Conservation (phyloP, 2,329 filamentous ascomycete species). For the Trichoderma hamatum region DNA sequence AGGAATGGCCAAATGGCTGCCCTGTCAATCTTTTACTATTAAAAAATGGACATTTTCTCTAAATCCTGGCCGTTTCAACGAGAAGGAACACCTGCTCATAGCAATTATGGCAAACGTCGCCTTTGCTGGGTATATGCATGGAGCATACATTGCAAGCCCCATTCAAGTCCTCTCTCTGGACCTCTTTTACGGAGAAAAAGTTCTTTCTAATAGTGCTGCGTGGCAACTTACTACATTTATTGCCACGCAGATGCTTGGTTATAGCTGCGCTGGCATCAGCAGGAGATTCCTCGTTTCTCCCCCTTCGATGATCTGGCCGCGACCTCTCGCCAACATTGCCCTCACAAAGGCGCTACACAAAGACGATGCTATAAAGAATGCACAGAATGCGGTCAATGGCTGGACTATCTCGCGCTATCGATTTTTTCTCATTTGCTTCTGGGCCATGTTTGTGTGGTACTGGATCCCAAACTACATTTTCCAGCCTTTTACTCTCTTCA, state of each 20-base stretch:
- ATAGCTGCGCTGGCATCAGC: slow-evolving; percentile 52
- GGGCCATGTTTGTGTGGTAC: slow-evolving; percentile 54
- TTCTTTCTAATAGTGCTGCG: slow-evolving; percentile 39
- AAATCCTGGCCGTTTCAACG: slow-evolving; percentile 55
- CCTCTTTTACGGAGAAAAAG: slow-evolving; percentile 49
- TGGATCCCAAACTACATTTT: slow-evolving; percentile 57
- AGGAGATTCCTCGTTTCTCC: slow-evolving; percentile 54
- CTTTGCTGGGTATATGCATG: slow-evolving; percentile 47
- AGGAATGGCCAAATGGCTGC: slow-evolving; percentile 36
- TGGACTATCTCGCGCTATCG: slow-evolving; percentile 38
- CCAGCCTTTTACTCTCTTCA: slow-evolving; percentile 49
- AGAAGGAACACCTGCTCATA: slow-evolving; percentile 59
- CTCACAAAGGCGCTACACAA: slow-evolving; percentile 39
- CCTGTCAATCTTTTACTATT: slow-evolving; percentile 19
- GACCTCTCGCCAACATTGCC: slow-evolving; percentile 50
- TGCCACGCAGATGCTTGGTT: slow-evolving; percentile 55
- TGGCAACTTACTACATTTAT: slow-evolving; percentile 53
- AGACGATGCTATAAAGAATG: slow-evolving; percentile 30
- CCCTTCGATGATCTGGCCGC: slow-evolving; percentile 54
- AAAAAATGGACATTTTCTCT: slow-evolving; percentile 36
- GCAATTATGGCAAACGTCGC: slow-evolving; percentile 60
- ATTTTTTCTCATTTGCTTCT: slow-evolving; percentile 49
- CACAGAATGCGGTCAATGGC: slow-evolving; percentile 31
- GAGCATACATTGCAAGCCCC: slow-evolving; percentile 50
- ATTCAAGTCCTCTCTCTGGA: slow-evolving; percentile 51